Percentiles rank a stretch among this genome's conserved stretches.
These are phyloP conservation scores for Colletotrichum caudatum DNA, from an alignment of 2,329 filamentous ascomycete genomes.

Conservation along the genomic window DNA sequence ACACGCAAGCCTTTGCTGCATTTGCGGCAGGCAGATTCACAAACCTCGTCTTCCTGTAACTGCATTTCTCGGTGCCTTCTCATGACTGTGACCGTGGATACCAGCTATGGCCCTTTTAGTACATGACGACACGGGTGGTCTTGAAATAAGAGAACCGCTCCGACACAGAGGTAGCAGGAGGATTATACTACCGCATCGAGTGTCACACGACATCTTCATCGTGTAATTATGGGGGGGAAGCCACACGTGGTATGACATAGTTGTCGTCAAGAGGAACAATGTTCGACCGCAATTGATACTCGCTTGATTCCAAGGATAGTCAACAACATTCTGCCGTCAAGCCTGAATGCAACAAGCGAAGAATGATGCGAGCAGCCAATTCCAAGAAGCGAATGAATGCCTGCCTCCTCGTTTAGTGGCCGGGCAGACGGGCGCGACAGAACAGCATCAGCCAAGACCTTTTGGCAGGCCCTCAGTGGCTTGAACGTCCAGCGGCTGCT, in stretches of 20 bases:
- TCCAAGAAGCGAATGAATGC: not conserved
- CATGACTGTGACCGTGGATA: not conserved
- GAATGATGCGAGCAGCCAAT: not conserved
- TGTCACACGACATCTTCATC: not conserved
- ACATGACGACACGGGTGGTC: not conserved
- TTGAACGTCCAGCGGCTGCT: not conserved
- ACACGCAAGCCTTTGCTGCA: not conserved
- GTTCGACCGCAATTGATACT: not conserved
- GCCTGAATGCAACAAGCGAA: too few relatives aligned
- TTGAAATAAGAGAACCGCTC: too few relatives aligned
- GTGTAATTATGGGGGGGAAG: not conserved
- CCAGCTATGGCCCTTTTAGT: not conserved
- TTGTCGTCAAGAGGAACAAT: too few relatives aligned
- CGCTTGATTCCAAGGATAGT: not conserved
- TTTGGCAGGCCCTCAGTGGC: slow-evolving; percentile 33
- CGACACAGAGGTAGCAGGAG: too few relatives aligned
- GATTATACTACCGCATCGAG: too few relatives aligned
- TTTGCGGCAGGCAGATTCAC: not conserved
- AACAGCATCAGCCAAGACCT: slow-evolving; percentile 37
- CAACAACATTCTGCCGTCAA: too few relatives aligned
- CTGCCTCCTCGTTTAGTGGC: slow-evolving; percentile 14
- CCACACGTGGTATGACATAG: not conserved
- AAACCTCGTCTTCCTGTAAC: not conserved
- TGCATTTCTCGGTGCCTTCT: not conserved
- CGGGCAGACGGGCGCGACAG: not conserved